phyloP scores from a whole-genome alignment of 768 basidiomycete genomes.

The Boletus rex-veris region DNA sequence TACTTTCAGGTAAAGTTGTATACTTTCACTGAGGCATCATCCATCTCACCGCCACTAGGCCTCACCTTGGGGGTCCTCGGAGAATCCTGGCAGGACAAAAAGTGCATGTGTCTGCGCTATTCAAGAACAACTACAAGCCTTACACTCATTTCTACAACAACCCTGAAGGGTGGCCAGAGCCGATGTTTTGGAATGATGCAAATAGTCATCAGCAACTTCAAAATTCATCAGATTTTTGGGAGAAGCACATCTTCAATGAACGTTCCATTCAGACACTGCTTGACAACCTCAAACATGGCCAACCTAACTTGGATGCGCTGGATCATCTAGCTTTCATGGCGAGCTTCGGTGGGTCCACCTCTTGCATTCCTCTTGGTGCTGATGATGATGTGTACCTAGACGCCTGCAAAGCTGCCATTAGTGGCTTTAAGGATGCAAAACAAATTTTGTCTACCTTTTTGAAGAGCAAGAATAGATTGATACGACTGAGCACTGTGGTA shows the following conservation, averaged over 20 bases:
- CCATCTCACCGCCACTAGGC: constrained; percentile 17
- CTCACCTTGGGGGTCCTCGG: constrained; percentile 26
- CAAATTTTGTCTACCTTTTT: constrained; percentile 14
- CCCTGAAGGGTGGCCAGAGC: constrained; percentile 24
- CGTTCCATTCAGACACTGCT: constrained; percentile 17
- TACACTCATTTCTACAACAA: constrained; percentile 21
- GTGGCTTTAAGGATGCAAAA: background rate
- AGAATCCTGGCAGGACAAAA: constrained; percentile 29
- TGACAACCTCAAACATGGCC: constrained; percentile 13
- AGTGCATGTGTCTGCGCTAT: constrained; percentile 30
- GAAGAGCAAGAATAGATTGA: constrained; percentile 8
- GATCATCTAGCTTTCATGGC: constrained; percentile 31
- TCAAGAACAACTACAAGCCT: constrained; percentile 30
- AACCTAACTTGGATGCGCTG: constrained; percentile 19
- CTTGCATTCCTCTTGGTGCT: background rate
- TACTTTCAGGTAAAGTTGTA: constrained; percentile 16
- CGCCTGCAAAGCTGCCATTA: constrained; percentile 11
- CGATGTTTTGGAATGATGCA: constrained; percentile 31
- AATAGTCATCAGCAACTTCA: constrained; percentile 19
- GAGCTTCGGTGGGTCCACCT: constrained; percentile 21
- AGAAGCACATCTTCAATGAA: constrained; percentile 29
- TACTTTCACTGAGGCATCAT: background rate
- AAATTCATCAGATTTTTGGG: constrained; percentile 21
- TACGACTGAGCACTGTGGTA: constrained; percentile 25
- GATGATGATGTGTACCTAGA: constrained; percentile 9